These are phyloP conservation scores for Sclerotinia nivalis DNA, from an alignment of 2,329 filamentous ascomycete genomes.

Conservation along the genomic window DNA sequence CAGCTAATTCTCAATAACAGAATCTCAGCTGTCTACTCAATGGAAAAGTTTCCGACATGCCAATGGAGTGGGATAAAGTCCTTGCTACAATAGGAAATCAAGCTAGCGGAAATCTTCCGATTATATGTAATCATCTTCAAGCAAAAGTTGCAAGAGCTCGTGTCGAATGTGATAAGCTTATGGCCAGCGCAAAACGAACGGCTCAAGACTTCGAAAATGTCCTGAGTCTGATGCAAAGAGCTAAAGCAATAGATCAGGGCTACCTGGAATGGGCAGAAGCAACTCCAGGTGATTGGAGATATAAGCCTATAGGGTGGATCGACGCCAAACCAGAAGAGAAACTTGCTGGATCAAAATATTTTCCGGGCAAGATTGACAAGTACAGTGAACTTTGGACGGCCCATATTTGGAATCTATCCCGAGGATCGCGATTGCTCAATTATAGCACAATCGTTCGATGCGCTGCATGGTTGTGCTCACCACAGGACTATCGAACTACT, in stretches of 20 bases:
- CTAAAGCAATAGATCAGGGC: conserved; percentile 53
- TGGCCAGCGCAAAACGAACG: conserved; percentile 13
- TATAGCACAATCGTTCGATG: conserved; percentile 58
- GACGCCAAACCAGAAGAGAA: conserved; percentile 36
- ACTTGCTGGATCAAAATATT: conserved; percentile 4
- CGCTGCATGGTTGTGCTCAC: conserved; percentile 59
- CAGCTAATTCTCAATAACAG: conserved; percentile 1
- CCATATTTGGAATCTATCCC: conserved; percentile 58
- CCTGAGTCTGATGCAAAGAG: conserved; percentile 52
- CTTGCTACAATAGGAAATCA: not conserved
- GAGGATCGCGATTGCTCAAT: conserved; percentile 55
- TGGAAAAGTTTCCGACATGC: conserved; percentile 12
- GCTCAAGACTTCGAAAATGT: conserved; percentile 35
- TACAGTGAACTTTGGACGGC: conserved; percentile 61
- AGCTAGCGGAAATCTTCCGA: not conserved
- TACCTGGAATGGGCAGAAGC: conserved; percentile 51
- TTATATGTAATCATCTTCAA: conserved; percentile 21
- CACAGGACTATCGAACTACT: conserved; percentile 61
- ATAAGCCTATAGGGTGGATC: conserved; percentile 56
- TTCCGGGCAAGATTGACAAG: conserved; percentile 59
- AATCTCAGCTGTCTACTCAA: conserved; percentile 17
- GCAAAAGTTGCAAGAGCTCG: conserved; percentile 14
- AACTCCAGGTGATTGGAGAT: conserved; percentile 52
- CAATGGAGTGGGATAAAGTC: conserved; percentile 7
- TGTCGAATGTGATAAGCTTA: conserved; percentile 18